Base-by-base conservation (phyloP, 352 stramenopile species). In the Globisporangium iwayamae region DNA sequence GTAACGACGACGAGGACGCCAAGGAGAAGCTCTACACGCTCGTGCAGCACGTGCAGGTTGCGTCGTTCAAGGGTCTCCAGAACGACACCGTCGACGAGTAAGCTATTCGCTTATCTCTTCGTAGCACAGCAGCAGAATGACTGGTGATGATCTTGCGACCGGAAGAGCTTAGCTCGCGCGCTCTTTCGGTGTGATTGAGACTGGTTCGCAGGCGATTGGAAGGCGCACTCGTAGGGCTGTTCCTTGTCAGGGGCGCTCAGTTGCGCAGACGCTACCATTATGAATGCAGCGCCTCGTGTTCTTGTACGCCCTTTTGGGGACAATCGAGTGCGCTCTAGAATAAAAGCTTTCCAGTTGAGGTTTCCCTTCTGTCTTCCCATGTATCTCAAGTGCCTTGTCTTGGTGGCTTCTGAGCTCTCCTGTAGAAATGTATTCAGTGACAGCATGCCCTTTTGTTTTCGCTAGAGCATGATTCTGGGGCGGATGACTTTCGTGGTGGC, bases 21-120 rank as follows among this genome's bases (percentile, higher is more conserved):
- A 97, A 98, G 66, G 97, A 99, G 85, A 99, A 99, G 86, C 89
- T 99, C 63, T 99, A 99, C 94, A 99, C 97, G 75, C 91, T 99
- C 60, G 97, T 98, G 67, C 93, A 99, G 85, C 88, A 98, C 76
- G 96, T 99, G 63, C 83, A 98, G 75, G 96, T 99, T 67, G 87
- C 82, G 43, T 79, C 68, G 68, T 99, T 98, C 90, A 99, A 99
- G 86, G 96, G 94, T 71, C 87, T 99, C 72, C 82, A 97, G 79
- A 99, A 97, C 74, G 96, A 99, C 72, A 98, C 89, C 69, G 91
- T 98, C 60, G 89, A 98, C 69, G 90, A 91, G 72, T 95, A 93
- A 94, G 67, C 69, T 39, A 20, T 18, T 14, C 13, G 39, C 36
- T 41, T 41, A 22, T 30, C 22, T 39, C 20, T n/a, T 46, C 14